Conservation (phyloP, 2,329 filamentous ascomycete genomes). For the Talaromyces sp. region DNA sequence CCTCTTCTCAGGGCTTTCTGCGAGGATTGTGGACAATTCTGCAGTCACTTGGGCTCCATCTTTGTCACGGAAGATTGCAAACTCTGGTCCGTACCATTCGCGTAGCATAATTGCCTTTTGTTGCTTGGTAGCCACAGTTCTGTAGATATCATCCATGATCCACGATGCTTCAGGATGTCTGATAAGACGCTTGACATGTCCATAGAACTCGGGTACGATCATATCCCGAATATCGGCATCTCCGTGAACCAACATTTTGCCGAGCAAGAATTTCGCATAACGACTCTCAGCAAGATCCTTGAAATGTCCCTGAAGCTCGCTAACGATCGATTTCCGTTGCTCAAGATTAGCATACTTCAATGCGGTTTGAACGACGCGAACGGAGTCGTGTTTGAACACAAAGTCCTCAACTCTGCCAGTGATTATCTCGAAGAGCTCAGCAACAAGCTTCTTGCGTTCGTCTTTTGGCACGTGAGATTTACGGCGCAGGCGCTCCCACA, state of each 20-base stretch:
- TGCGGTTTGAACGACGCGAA: constrained; percentile 93
- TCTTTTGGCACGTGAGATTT: constrained; percentile 92
- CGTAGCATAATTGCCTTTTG: constrained; percentile 82
- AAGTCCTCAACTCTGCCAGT: constrained; percentile 91
- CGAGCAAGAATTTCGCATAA: constrained; percentile 96
- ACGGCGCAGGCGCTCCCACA: constrained; percentile 89
- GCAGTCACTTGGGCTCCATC: constrained; percentile 51
- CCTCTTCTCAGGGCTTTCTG: constrained; percentile 77
- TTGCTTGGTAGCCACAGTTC: constrained; percentile 76
- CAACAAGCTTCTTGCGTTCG: constrained; percentile 80
- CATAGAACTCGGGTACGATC: constrained; percentile 92
- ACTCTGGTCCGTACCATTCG: constrained; percentile 97
- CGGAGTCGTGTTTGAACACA: constrained; percentile 96
- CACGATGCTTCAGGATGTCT: constrained; percentile 95
- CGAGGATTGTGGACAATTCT: constrained; percentile 72
- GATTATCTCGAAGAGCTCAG: constrained; percentile 87
- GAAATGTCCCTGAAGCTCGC: constrained; percentile 81
- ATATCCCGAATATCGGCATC: constrained; percentile 82
- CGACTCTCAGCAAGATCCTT: constrained; percentile 83
- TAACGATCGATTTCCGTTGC: constrained; percentile 81
- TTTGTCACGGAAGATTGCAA: constrained; percentile 69
- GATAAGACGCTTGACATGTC: constrained; percentile 86
- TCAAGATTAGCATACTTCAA: constrained; percentile 89
- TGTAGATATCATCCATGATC: constrained; percentile 97
- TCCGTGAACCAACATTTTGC: constrained; percentile 90